A percentile compares a stretch with the other conserved stretches of the same genome.
phyloP scores from a whole-genome alignment of 805 yeast genomes.

The Grigorovia yakushimaensis region DNA sequence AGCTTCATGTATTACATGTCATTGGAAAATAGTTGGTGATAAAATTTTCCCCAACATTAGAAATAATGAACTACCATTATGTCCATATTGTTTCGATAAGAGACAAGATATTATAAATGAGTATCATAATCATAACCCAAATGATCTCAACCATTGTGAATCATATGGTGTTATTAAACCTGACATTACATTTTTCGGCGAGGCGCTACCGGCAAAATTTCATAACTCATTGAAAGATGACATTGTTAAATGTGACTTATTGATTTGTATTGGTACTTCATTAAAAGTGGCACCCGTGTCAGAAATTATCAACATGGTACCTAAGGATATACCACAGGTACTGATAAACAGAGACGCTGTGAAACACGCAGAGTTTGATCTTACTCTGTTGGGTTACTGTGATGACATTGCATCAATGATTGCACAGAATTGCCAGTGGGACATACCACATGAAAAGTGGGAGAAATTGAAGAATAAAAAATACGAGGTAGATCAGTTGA shows the following conservation, averaged over 20 bases:
- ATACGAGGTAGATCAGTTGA: slow-evolving; percentile 17
- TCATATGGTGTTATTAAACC: slow-evolving; percentile 83
- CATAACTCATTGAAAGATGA: slow-evolving; percentile 53
- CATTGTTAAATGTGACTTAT: slow-evolving; percentile 57
- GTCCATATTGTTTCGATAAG: slow-evolving; percentile 53
- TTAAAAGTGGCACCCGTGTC: slow-evolving; percentile 88
- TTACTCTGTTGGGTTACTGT: slow-evolving; percentile 67
- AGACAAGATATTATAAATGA: slow-evolving; percentile 23
- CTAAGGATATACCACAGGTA: slow-evolving; percentile 64
- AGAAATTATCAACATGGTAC: slow-evolving; percentile 65
- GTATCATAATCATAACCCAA: neutral
- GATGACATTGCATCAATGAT: slow-evolving; percentile 71
- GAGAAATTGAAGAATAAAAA: slow-evolving; percentile 19
- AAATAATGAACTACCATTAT: slow-evolving; percentile 52
- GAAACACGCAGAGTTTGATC: slow-evolving; percentile 68
- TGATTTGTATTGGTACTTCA: slow-evolving; percentile 86
- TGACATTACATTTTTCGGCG: slow-evolving; percentile 88
- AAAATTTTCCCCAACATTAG: slow-evolving; percentile 52
- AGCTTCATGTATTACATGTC: slow-evolving; percentile 76
- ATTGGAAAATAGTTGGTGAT: slow-evolving; percentile 54
- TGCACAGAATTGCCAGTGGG: slow-evolving; percentile 50
- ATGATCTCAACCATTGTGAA: slow-evolving; percentile 22
- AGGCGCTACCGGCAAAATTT: slow-evolving; percentile 61
- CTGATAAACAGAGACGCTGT: slow-evolving; percentile 71
- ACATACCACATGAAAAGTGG: slow-evolving; percentile 44